Conservation (phyloP, 2,329 filamentous ascomycete species). For the Magnaporthales sp. region DNA sequence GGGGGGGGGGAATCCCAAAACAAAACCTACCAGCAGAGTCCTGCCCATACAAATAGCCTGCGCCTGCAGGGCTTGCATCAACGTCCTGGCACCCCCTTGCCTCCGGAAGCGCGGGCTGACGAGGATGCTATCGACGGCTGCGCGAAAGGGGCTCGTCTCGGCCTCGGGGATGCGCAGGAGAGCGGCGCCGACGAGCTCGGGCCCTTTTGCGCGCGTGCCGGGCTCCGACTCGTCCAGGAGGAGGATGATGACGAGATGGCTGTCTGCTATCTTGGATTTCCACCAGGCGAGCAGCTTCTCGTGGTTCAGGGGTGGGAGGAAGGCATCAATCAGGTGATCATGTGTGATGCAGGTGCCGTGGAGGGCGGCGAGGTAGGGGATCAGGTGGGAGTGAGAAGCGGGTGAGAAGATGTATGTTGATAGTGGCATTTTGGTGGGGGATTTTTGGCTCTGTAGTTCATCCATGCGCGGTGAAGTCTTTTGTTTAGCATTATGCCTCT, state of each 20-base stretch:
- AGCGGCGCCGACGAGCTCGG: slow-evolving; percentile 45
- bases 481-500: background rate
- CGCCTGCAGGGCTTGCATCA: slow-evolving; percentile 46
- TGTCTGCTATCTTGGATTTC: slow-evolving; percentile 42
- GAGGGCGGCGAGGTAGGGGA: slow-evolving; percentile 47
- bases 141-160: slow-evolving; percentile 49
- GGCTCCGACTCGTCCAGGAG: slow-evolving; percentile 30
- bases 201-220: slow-evolving; percentile 26
- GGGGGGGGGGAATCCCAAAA: slow-evolving; percentile 15
- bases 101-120: slow-evolving; percentile 41
- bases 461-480: background rate
- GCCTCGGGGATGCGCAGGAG: slow-evolving; percentile 41
- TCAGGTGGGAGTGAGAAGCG: slow-evolving; percentile 37
- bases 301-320: slow-evolving; percentile 49
- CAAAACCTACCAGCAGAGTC: slow-evolving; percentile 42
- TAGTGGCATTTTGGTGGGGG: background rate
- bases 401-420: slow-evolving; percentile 31
- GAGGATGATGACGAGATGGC: slow-evolving; percentile 43
- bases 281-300: slow-evolving; percentile 49
- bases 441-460: background rate
- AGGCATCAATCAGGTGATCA: slow-evolving; percentile 47
- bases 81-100: slow-evolving; percentile 38
- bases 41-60: slow-evolving; percentile 40
- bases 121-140: slow-evolving; percentile 48
- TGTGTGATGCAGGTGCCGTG: slow-evolving; percentile 51